phyloP scores from a whole-genome alignment of 257 asterid genomes.

The Solanum boliviense region DNA sequence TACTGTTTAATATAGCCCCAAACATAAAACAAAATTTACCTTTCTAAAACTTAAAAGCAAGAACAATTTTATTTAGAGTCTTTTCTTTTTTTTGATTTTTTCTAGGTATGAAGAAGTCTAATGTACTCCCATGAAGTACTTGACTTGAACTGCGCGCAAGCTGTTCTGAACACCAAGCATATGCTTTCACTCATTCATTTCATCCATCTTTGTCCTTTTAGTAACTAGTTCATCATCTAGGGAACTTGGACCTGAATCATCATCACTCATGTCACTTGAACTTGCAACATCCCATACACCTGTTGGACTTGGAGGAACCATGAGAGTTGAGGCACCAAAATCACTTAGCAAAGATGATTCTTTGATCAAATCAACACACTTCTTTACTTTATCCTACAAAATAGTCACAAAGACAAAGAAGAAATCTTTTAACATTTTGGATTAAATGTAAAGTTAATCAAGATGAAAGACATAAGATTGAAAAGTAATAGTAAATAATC shows the following conservation, averaged over 20 bases:
- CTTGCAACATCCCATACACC: constrained; percentile 4
- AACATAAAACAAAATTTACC: not conserved
- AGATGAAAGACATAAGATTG: not conserved
- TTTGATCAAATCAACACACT: not conserved
- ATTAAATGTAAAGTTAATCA: not conserved
- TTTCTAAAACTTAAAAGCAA: not conserved
- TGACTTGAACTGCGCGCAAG: not conserved
- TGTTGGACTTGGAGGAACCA: not conserved
- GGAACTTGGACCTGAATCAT: not conserved
- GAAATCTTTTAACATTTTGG: not conserved
- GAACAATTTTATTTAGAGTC: not conserved
- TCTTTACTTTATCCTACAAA: constrained; percentile 7
- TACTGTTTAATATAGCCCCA: not conserved
- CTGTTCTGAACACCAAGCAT: not conserved
- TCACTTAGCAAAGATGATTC: not conserved
- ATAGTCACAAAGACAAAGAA: not conserved
- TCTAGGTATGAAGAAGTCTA: not conserved
- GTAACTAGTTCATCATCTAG: not conserved
- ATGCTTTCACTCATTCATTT: not conserved
- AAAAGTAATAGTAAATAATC: not conserved
- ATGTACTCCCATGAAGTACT: not conserved
- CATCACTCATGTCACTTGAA: constrained; percentile 1
- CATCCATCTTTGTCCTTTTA: constrained; percentile 1
- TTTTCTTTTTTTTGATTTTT: not conserved
- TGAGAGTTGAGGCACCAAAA: not conserved